Evolutionary conservation across 306 rosid genomes (phyloP).

Genomic region (Vigna mungo): DNA sequence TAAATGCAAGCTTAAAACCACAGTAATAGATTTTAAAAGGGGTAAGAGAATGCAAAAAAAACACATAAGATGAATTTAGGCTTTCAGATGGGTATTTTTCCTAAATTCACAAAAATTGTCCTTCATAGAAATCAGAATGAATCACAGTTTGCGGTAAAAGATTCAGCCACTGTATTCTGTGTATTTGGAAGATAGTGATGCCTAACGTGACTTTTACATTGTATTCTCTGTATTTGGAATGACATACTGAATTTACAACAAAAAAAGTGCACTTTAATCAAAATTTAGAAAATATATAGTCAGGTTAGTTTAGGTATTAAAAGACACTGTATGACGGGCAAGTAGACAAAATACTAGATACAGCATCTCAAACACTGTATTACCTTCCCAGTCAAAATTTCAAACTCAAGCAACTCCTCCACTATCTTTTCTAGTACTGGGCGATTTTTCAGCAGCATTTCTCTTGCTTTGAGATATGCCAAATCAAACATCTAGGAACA

Average conservation of each 20-base stretch:
- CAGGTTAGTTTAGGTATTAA: slow-evolving; percentile 4
- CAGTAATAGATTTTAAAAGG: slow-evolving; percentile 23
- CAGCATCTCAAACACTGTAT: slow-evolving; percentile 31
- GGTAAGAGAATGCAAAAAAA: slow-evolving; percentile 18
- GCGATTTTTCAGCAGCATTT: slow-evolving; percentile 76
- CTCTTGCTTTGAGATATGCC: slow-evolving; percentile 87
- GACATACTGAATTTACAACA: slow-evolving; percentile 23
- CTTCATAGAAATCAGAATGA: slow-evolving; percentile 12
- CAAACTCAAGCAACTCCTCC: slow-evolving; percentile 84
- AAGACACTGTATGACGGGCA: slow-evolving; percentile 8
- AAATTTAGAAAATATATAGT: slow-evolving; percentile 9
- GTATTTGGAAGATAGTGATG: not conserved
- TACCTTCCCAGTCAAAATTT: slow-evolving; percentile 93
- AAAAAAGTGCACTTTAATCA: slow-evolving; percentile 15
- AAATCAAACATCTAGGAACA: slow-evolving; percentile 75
- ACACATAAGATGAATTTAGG: slow-evolving; percentile 8
- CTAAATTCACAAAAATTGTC: not conserved
- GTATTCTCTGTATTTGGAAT: not conserved
- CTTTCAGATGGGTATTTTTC: slow-evolving; percentile 10
- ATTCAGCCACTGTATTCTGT: not conserved
- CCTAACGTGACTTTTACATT: not conserved
- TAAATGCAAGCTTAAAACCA: slow-evolving; percentile 23
- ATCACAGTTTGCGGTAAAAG: slow-evolving; percentile 14
- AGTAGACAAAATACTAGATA: slow-evolving; percentile 29
- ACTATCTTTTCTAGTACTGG: slow-evolving; percentile 84